Evolutionary conservation across 2,329 filamentous ascomycete species (phyloP), one percentile per base, ranked within the genome.

Genomic region (Talaromyces sp.): DNA sequence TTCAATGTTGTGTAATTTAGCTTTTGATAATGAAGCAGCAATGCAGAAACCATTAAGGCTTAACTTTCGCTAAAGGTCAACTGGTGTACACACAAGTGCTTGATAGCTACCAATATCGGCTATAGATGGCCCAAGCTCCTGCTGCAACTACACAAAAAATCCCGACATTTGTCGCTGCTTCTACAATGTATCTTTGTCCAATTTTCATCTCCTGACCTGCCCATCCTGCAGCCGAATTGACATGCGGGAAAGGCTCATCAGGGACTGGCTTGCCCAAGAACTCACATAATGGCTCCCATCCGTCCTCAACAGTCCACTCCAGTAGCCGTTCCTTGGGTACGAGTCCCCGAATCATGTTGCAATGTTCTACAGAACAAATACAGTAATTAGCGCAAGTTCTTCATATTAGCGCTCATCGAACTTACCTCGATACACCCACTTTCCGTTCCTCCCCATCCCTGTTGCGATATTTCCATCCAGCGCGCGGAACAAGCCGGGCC

Each of bases 281-380:
- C 43, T 24, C 43, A 43, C 68, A 69, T 29, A 73, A 52, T 27
- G 67, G 67, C 51, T 58, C 69, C 69, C 69, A 72, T 2, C 69
- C 70, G 63, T 70, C 68, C 55, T 68, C 66, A 8, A 70, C 69
- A 7, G 55, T 58, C 69, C 67, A 72, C 41, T 69, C 65, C n/a
- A 71, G 59, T 11, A 69, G 21, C 35, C 60, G 56, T 27, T 66
- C 66, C 13, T 56, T 19, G 10, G 63, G 51, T 9, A 67, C 58
- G n/a, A 70, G 24, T 1, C 67, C 64, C 27, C 63, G 43, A 11
- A 70, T 58, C 64, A 68, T 70, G 26, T 64, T 65, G 35, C 63
- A 67, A 53, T 70, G 66, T 11, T 70, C 67, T 49, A 49, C 43
- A 19, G 19, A 21, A 49, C 43, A 49, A 49, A 49, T 24, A 49